A percentile compares a stretch with the other conserved stretches of the same genome.
phyloP scores from a whole-genome alignment of 2,329 filamentous ascomycete species.

The Epichloe glyceriae region DNA sequence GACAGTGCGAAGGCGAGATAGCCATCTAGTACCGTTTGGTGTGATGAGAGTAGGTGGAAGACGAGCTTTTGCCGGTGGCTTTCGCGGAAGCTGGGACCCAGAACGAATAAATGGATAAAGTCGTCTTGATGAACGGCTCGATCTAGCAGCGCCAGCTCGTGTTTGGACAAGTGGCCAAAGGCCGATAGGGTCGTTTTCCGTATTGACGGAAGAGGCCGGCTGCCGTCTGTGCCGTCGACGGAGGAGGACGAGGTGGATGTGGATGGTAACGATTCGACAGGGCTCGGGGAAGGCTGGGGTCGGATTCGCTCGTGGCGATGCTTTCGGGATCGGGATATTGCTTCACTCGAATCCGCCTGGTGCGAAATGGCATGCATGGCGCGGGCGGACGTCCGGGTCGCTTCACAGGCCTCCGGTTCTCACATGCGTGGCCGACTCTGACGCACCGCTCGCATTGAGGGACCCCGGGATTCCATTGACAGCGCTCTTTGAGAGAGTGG shows the following conservation, averaged over 20 bases:
- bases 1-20: slow-evolving; percentile 11
- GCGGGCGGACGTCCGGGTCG: slow-evolving; percentile 9
- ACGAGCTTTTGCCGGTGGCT: slow-evolving; percentile 9
- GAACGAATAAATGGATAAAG: slow-evolving; percentile 8
- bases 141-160: slow-evolving; percentile 6
- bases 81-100: slow-evolving; percentile 12
- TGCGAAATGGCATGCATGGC: neutral
- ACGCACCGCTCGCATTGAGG: slow-evolving; percentile 11
- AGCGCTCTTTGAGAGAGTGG: slow-evolving; percentile 14
- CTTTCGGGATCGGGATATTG: neutral
- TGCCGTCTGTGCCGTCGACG: neutral
- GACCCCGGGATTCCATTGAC: slow-evolving; percentile 7
- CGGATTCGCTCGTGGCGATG: neutral
- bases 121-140: slow-evolving; percentile 7
- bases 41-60: slow-evolving; percentile 7
- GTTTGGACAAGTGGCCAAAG: neutral
- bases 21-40: slow-evolving; percentile 6
- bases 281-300: neutral
- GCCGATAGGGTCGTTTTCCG: neutral
- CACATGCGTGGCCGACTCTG: slow-evolving; percentile 11
- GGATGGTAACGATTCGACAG: neutral
- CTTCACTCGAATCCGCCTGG: neutral
- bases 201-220: neutral
- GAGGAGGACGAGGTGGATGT: neutral
- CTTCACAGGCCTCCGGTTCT: slow-evolving; percentile 7